Conservation (phyloP, 228 moss, liverwort and hornwort genomes). For the Sphagnum fallax region DNA sequence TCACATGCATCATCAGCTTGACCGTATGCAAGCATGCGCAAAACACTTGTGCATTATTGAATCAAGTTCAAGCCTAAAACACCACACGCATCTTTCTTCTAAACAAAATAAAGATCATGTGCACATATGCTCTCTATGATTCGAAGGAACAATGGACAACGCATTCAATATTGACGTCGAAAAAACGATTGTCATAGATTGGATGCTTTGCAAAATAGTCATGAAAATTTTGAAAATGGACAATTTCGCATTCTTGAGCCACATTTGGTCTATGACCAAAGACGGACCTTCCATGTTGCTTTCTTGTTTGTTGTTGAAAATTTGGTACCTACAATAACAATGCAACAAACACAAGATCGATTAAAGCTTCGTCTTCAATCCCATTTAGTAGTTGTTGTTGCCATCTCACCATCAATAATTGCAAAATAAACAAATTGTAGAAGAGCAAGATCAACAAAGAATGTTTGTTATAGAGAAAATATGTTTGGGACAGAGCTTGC, state of each 20-base stretch:
- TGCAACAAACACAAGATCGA: too few species aligned
- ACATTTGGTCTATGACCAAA: not conserved
- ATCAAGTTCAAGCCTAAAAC: constrained; percentile 23
- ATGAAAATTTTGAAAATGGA: not conserved
- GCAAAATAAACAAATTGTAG: too few species aligned
- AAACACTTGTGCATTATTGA: constrained; percentile 29
- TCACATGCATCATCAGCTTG: constrained; percentile 23
- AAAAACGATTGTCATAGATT: not conserved
- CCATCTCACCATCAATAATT: too few species aligned
- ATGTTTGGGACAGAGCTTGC: too few species aligned
- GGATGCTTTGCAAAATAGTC: not conserved
- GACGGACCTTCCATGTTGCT: too few species aligned
- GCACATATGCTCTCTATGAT: not conserved
- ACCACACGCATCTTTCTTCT: constrained; percentile 8
- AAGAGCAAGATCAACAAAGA: too few species aligned
- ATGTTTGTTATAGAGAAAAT: too few species aligned
- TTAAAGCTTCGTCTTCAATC: too few species aligned
- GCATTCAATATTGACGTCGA: not conserved
- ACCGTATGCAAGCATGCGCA: constrained; percentile 36
- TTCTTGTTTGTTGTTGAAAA: too few species aligned
- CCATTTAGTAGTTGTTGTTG: too few species aligned
- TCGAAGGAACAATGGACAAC: not conserved
- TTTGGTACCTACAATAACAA: too few species aligned
- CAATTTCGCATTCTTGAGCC: not conserved
- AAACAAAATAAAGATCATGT: constrained; percentile 6